Evolutionary conservation across 1,284 basidiomycete genomes (phyloP), one percentile per base, ranked within the genome.

Genomic region (Rhodotorula glutinis): DNA sequence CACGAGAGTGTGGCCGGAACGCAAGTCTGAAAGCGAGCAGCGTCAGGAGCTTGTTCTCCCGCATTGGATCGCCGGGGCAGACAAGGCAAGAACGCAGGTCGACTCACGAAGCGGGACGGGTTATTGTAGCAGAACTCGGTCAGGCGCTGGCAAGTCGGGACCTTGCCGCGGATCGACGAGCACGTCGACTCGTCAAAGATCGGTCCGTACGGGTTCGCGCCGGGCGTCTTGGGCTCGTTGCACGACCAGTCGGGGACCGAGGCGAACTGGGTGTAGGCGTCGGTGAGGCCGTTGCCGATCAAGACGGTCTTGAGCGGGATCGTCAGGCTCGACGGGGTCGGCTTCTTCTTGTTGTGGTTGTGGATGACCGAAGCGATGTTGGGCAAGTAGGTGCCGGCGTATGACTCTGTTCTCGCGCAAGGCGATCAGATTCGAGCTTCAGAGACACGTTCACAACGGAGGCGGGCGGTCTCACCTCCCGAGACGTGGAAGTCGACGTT

Each of bases 261-360:
- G 2, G 77, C 76, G 73, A 81, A 81, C 73, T 81, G 80, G 43
- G 61, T 71, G 64, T 65, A 85, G 9, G 90, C 88, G 73, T 93
- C 88, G 1, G 91, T 92, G 47, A 87, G 79, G 19, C 89, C 91
- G 74, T 91, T 92, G 16, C 87, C 92, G 60, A 94, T 84, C 71
- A 94, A 82, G 53, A 94, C 78, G 0, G 88, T 90, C 49, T 83
- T 85, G 53, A 95, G 82, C 78, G 91, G 90, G 78, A 94, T 86
- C 57, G 55, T 67, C 82, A 82, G 73, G 17, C 67, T 57, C 4
- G 77, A 78, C 9, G 79, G 67, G 14, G 70, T 74, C 46, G 78
- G 77, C 46, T 72, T 64, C 56, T 72, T 81, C 77, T 85, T 83
- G 79, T 92, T 93, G 78, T 86, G 84, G 71, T 86, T 82, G 82